Conservation (phyloP, 768 basidiomycete genomes). For the Kwoniella europaea region DNA sequence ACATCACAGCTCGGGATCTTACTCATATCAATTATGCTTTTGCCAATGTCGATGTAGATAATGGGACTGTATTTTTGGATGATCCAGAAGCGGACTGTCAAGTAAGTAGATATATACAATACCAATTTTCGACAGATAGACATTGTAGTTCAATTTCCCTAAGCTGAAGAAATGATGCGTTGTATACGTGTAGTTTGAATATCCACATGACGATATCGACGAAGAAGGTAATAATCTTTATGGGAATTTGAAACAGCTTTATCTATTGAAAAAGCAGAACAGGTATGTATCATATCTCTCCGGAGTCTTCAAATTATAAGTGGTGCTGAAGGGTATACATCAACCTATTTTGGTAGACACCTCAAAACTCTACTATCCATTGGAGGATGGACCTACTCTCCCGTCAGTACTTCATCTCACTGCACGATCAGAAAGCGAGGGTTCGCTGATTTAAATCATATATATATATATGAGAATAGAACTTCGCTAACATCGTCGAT, state of each 20-base stretch:
- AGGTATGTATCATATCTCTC: constrained; percentile 59
- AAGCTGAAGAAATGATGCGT: too few relatives aligned
- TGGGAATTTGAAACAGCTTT: constrained; percentile 92
- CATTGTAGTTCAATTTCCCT: too few relatives aligned
- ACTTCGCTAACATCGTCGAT: constrained; percentile 77
- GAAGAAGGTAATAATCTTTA: constrained; percentile 88
- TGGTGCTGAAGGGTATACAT: too few relatives aligned
- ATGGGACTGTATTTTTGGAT: constrained; percentile 83
- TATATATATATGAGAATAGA: constrained; percentile 53
- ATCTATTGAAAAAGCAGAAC: constrained; percentile 83
- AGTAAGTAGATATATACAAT: too few relatives aligned
- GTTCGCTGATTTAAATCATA: too few relatives aligned
- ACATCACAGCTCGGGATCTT: constrained; percentile 81
- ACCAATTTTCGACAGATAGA: too few relatives aligned
- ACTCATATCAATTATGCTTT: constrained; percentile 94
- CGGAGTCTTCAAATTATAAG: too few relatives aligned
- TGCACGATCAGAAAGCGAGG: too few relatives aligned
- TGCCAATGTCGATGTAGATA: constrained; percentile 79
- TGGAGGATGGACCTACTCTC: constrained; percentile 72
- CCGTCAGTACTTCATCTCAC: constrained; percentile 15
- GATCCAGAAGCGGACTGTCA: constrained; percentile 92
- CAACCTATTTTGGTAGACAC: constrained; percentile 48
- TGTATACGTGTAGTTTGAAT: constrained; percentile 66
- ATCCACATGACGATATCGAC: constrained; percentile 86
- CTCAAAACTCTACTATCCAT: constrained; percentile 75